A percentile compares a stretch with the other conserved stretches of the same genome.
Evolutionary conservation across 768 basidiomycete species (phyloP).

Genomic region (Neoboletus brunneissimus): DNA sequence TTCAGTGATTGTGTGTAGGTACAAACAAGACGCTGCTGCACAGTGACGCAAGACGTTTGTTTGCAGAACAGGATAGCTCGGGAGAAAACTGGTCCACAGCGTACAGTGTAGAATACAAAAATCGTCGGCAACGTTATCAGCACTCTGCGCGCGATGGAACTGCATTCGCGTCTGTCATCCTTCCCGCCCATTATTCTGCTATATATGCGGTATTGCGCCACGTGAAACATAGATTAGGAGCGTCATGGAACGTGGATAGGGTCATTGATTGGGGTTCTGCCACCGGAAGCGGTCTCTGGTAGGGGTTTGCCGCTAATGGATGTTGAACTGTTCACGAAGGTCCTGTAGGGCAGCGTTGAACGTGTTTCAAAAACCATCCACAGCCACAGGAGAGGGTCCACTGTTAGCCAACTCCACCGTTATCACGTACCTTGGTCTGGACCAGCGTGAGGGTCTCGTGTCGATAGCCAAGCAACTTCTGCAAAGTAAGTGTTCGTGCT

Average conservation of each 20-base stretch:
- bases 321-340: constrained; percentile 9
- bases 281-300: constrained; percentile 85
- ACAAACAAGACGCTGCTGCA: constrained; percentile 63
- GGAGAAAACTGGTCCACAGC: constrained; percentile 50
- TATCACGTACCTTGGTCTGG: constrained; percentile 67
- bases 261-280: constrained; percentile 86
- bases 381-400: constrained; percentile 29
- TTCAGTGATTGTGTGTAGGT: constrained; percentile 38
- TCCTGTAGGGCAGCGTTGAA: constrained; percentile 60
- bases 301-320: constrained; percentile 17
- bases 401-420: constrained; percentile 50
- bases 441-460: constrained; percentile 70
- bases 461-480: constrained; percentile 64
- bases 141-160: constrained; percentile 72
- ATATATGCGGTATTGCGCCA: constrained; percentile 74
- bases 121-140: constrained; percentile 51
- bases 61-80: constrained; percentile 38
- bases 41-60: constrained; percentile 70
- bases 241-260: constrained; percentile 54
- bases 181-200: constrained; percentile 83
- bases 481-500: constrained; percentile 40
- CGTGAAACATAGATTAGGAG: constrained; percentile 58
- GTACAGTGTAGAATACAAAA: constrained; percentile 60
- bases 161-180: constrained; percentile 81
- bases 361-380: constrained; percentile 51